Conservation (phyloP, 1,284 basidiomycete genomes). For the Ustilago loliicola region DNA sequence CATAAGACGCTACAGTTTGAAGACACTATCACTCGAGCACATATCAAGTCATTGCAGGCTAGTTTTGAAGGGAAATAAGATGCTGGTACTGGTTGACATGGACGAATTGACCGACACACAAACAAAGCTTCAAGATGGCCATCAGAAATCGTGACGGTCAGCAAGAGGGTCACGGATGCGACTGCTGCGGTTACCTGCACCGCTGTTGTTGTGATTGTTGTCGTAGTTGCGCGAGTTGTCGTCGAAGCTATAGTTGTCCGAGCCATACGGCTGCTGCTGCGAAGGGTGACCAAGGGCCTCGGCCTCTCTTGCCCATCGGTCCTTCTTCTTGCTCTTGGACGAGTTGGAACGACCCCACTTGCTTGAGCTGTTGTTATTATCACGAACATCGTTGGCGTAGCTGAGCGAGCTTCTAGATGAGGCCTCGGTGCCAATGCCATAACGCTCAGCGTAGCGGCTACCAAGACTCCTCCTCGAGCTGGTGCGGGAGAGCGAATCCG, state of each 20-base stretch:
- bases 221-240: conserved; percentile 20
- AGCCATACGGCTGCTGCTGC: conserved; percentile 32
- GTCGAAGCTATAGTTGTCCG: conserved; percentile 42
- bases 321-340: conserved; percentile 50
- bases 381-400: conserved; percentile 34
- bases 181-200: conserved; percentile 29
- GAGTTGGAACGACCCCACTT: conserved; percentile 44
- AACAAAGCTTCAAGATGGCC: not conserved
- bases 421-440: conserved; percentile 42
- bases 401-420: conserved; percentile 52
- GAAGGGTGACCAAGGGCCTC: conserved; percentile 42
- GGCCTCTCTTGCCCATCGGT: conserved; percentile 54
- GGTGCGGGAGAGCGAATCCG: conserved; percentile 36
- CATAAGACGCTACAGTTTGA: too few relatives aligned
- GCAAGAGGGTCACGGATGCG: conserved; percentile 48
- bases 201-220: conserved; percentile 1
- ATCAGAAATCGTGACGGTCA: conserved; percentile 54
- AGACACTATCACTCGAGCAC: too few relatives aligned
- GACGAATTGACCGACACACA: not conserved
- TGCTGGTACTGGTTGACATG: not conserved
- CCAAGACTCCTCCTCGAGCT: conserved; percentile 51
- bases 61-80: not conserved
- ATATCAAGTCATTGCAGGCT: not conserved
- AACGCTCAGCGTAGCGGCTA: conserved; percentile 54
- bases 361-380: conserved; percentile 16